These are phyloP conservation scores for Globisporangium solare DNA, from an alignment of 352 stramenopile species.

Conservation along the genomic window DNA sequence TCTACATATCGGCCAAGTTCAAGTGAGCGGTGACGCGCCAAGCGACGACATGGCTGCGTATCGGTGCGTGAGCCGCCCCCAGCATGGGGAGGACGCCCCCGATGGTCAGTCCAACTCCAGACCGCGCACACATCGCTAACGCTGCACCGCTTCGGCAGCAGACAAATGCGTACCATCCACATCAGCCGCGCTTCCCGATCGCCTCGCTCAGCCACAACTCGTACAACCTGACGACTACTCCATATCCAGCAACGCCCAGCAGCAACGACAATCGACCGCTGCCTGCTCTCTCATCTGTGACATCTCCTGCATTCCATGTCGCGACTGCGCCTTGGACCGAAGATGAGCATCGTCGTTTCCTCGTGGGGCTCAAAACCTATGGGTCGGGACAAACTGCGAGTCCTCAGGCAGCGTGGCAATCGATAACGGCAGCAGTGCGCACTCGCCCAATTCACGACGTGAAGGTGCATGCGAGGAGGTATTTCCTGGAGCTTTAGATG, in stretches of 20 bases:
- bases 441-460: slow-evolving; percentile 43
- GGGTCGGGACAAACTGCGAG: slow-evolving; percentile 40
- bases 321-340: slow-evolving; percentile 27
- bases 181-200: slow-evolving; percentile 6
- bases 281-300: background rate
- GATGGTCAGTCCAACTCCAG: background rate
- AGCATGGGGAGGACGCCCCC: background rate
- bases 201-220: slow-evolving; percentile 15
- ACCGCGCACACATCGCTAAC: background rate
- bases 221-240: slow-evolving; percentile 21
- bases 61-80: too few relatives aligned
- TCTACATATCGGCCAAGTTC: too few relatives aligned
- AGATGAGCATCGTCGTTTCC: slow-evolving; percentile 69
- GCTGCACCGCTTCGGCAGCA: background rate
- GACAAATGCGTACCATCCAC: background rate
- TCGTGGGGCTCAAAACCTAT: slow-evolving; percentile 59
- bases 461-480: slow-evolving; percentile 41
- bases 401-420: slow-evolving; percentile 40
- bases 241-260: background rate
- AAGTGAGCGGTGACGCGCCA: too few relatives aligned
- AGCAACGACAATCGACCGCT: slow-evolving; percentile 9
- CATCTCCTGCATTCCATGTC: slow-evolving; percentile 3
- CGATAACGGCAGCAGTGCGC: slow-evolving; percentile 48
- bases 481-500: slow-evolving; percentile 51
- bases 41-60: too few relatives aligned